Evolutionary conservation across 371 early-diverging fungal genomes (phyloP), one percentile per base, ranked within the genome.

Genomic region (Rhizomucor miehei): DNA sequence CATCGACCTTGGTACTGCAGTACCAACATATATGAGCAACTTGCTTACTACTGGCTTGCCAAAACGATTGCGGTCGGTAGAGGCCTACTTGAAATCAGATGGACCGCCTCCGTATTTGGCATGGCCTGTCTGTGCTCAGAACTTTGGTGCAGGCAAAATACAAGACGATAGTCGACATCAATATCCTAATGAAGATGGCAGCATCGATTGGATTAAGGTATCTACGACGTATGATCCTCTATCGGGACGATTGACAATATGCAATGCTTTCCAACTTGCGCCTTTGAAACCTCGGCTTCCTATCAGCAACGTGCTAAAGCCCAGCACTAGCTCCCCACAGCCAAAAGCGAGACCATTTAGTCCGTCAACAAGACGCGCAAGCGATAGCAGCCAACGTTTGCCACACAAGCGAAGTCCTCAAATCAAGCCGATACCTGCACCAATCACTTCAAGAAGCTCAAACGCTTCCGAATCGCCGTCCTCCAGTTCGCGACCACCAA

Each of bases 11-110:
- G 84, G 84, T 3, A 57, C 61, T 2, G 65, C 74, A 0, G 68
- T 83, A 1, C 84, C 84, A 35, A 70, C 79, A 1, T 71, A 75
- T 49, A 63, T 83, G 38, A 83, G 84, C 40, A 80, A 77, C 11
- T 45, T 78, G 50, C 60, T 79, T 17, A 75, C 74, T 3, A 66
- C 60, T 43, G 74, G 70, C 48, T 57, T 51, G n/a, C 63, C 70
- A 0, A 83, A 80, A 41, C 70, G 67, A 49, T 69, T 83, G 8
- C 64, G 72, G 2, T 65, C 73, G 3, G 65, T 81, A 0, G 80
- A 81, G 46, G 50, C 52, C 3, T 73, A 71, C 51, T 51, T 83
- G n/a, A 80, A 81, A 25, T 20, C 57, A 3, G 73, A 79, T 6
- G 81, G 80, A 11, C 67, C 84, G 0, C 80, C 81, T 2, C 81